These are phyloP conservation scores for Pseudomassariella vexata DNA, from an alignment of 2,329 filamentous ascomycete species.

Conservation along the genomic window DNA sequence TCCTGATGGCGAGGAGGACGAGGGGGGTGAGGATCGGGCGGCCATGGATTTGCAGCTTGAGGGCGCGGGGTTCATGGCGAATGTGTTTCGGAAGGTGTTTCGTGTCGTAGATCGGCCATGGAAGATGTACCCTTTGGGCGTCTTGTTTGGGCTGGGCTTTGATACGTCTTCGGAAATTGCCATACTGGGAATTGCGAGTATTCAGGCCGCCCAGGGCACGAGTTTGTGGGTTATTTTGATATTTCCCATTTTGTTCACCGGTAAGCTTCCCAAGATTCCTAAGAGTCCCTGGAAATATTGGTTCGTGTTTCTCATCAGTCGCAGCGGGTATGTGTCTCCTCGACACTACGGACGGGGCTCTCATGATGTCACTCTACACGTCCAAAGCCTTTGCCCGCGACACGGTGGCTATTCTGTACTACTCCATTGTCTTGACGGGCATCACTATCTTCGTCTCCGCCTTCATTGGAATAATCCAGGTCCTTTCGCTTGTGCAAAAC, in stretches of 20 bases:
- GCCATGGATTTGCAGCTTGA: constrained; percentile 61
- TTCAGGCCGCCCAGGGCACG: constrained; percentile 80
- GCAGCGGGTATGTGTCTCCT: constrained; percentile 88
- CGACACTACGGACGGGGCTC: constrained; percentile 85
- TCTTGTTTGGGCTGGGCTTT: constrained; percentile 88
- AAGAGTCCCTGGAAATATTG: too few relatives aligned
- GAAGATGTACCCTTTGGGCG: constrained; percentile 93
- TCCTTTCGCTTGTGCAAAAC: constrained; percentile 72
- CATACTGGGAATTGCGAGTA: constrained; percentile 79
- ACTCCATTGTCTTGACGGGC: constrained; percentile 79
- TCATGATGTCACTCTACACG: constrained; percentile 94
- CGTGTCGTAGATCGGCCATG: constrained; percentile 69
- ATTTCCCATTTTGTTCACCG: constrained; percentile 84
- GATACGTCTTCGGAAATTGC: constrained; percentile 95
- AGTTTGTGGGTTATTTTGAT: constrained; percentile 92
- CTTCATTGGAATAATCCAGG: constrained; percentile 80
- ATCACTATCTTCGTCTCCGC: constrained; percentile 80
- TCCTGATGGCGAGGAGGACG: constrained; percentile 17
- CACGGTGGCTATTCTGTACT: constrained; percentile 85
- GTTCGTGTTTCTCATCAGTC: too few relatives aligned
- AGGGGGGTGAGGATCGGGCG: constrained; percentile 20
- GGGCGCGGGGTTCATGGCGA: constrained; percentile 69
- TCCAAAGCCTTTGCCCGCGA: constrained; percentile 73
- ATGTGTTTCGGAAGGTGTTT: constrained; percentile 70
- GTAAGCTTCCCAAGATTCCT: constrained; percentile 44